Conservation (phyloP, 2,329 filamentous ascomycete genomes). For the Talaromyces sp. region DNA sequence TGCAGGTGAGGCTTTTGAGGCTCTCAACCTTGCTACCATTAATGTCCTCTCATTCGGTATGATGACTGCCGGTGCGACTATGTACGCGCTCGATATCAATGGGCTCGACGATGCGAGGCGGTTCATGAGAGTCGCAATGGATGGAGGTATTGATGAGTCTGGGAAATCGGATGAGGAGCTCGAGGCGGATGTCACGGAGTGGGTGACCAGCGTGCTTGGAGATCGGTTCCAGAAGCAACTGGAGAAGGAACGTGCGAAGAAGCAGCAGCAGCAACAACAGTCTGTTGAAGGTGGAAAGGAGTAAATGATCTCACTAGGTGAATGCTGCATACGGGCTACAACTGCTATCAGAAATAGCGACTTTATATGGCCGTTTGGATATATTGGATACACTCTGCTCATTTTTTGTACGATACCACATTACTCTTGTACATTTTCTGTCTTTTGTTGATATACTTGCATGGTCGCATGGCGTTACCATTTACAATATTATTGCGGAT, state of each 20-base stretch:
- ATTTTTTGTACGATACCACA: conserved; percentile 19
- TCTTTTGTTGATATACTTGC: conserved; percentile 14
- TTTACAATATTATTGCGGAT: conserved; percentile 10
- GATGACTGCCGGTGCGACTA: conserved; percentile 70
- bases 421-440: conserved; percentile 20
- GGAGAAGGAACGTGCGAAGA: conserved; percentile 35
- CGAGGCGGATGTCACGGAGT: conserved; percentile 58
- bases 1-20: conserved; percentile 75
- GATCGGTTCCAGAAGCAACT: conserved; percentile 51
- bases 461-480: conserved; percentile 7
- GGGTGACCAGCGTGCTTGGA: conserved; percentile 53
- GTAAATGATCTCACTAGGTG: no score
- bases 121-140: conserved; percentile 62
- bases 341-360: conserved; percentile 7
- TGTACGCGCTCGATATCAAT: conserved; percentile 78
- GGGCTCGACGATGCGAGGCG: conserved; percentile 65
- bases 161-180: conserved; percentile 49
- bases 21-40: conserved; percentile 81
- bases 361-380: background rate
- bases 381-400: conserved; percentile 24
- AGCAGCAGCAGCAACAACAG: conserved; percentile 12
- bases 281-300: background rate
- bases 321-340: no score
- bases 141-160: conserved; percentile 61
- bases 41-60: conserved; percentile 78